These are phyloP conservation scores for Starmerella powellii DNA, from an alignment of 805 yeast species.

Conservation along the genomic window DNA sequence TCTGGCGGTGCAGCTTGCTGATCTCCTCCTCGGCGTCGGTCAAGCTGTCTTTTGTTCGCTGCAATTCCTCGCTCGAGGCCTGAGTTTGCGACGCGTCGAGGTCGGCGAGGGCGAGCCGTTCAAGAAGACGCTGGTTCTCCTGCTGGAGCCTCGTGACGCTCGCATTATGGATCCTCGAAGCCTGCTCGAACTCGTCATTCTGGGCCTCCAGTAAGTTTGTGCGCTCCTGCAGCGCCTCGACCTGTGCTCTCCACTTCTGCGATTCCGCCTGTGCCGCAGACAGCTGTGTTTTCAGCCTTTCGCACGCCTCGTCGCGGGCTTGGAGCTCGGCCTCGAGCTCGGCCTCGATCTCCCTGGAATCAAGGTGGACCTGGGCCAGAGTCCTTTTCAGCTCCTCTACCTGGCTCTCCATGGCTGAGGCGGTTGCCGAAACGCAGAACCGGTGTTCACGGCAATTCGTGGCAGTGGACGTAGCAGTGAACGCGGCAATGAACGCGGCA, in stretches of 20 bases:
- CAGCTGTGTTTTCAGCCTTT: constrained; percentile 23
- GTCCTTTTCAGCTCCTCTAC: constrained; percentile 34
- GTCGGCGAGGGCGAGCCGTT: constrained; percentile 33
- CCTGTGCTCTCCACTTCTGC: constrained; percentile 20
- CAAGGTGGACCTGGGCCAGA: constrained; percentile 34
- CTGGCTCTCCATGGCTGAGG: constrained; percentile 26
- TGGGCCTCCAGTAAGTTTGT: constrained; percentile 35
- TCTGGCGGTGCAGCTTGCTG: constrained; percentile 12
- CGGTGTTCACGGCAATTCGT: too few species aligned
- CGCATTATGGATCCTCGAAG: constrained; percentile 27
- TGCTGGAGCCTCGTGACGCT: constrained; percentile 24
- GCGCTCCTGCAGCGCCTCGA: constrained; percentile 17
- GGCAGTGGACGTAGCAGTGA: too few species aligned
- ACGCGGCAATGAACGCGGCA: too few species aligned
- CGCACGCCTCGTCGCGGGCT: constrained; percentile 26
- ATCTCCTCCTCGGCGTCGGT: constrained; percentile 30
- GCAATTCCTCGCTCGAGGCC: constrained; percentile 20
- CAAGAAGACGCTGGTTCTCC: constrained; percentile 31
- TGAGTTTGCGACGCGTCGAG: constrained; percentile 28
- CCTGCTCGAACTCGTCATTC: constrained; percentile 37
- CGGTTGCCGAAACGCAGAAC: too few species aligned
- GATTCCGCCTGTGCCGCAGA: constrained; percentile 26
- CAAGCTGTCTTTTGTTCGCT: constrained; percentile 28
- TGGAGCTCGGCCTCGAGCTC: constrained; percentile 36
- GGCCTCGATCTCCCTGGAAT: constrained; percentile 36